A percentile compares a stretch with the other conserved stretches of the same genome.
These are phyloP conservation scores for Tricladium varicosporioides DNA, from an alignment of 2,329 filamentous ascomycete genomes.

Conservation along the genomic window DNA sequence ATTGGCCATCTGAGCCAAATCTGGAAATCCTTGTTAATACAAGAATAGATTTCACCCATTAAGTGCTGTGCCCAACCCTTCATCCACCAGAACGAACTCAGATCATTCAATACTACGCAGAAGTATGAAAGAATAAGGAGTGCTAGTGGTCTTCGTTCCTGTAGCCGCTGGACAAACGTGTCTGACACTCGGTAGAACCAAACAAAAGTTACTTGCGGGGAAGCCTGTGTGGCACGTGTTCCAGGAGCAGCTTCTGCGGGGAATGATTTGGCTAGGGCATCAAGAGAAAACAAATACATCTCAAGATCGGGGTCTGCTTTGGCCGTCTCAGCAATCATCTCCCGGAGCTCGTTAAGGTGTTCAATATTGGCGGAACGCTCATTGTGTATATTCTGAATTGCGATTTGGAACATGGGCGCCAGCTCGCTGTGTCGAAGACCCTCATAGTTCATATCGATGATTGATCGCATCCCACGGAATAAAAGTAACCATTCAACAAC, in stretches of 20 bases:
- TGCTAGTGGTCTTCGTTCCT: slow-evolving; percentile 18
- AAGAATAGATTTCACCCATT: slow-evolving; percentile 31
- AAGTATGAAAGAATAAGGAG: slow-evolving; percentile 33
- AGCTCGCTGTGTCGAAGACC: slow-evolving; percentile 20
- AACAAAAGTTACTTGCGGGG: slow-evolving; percentile 13
- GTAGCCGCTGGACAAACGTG: slow-evolving; percentile 30
- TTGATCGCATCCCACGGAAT: slow-evolving; percentile 34
- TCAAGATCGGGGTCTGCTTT: slow-evolving; percentile 4
- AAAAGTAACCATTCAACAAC: slow-evolving; percentile 38
- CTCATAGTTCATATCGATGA: slow-evolving; percentile 31
- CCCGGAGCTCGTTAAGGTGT: slow-evolving; percentile 11
- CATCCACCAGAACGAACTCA: slow-evolving; percentile 38
- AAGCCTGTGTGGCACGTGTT: slow-evolving; percentile 1
- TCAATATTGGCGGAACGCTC: slow-evolving; percentile 5
- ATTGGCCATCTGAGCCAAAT: slow-evolving; percentile 35
- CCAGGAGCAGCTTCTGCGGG: neutral
- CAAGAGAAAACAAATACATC: slow-evolving; percentile 11
- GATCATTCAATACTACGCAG: slow-evolving; percentile 33
- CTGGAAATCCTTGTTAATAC: slow-evolving; percentile 34
- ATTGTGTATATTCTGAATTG: slow-evolving; percentile 10
- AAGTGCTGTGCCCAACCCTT: slow-evolving; percentile 37
- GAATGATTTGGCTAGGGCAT: slow-evolving; percentile 6
- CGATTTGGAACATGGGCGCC: slow-evolving; percentile 18
- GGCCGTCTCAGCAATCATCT: slow-evolving; percentile 1
- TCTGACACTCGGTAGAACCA: slow-evolving; percentile 19